A percentile compares a stretch with the other conserved stretches of the same genome.
Conservation (phyloP, 1,284 basidiomycete genomes). For the Mycena sp. region DNA sequence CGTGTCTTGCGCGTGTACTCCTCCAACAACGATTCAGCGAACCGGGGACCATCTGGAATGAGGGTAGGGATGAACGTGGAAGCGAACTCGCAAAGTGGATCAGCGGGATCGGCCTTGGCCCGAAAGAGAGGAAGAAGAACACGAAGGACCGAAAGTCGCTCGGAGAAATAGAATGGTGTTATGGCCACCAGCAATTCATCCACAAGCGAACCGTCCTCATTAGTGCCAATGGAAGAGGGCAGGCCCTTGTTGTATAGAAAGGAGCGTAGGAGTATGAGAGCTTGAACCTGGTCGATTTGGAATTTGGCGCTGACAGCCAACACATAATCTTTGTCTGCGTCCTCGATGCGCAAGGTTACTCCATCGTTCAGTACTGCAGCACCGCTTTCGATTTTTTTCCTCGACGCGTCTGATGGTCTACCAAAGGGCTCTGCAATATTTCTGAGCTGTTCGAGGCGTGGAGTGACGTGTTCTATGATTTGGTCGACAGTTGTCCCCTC, state of each 20-base stretch:
- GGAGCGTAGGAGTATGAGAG: slow-evolving; percentile 75
- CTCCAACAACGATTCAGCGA: slow-evolving; percentile 63
- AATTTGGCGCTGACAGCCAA: slow-evolving; percentile 76
- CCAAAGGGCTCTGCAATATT: slow-evolving; percentile 71
- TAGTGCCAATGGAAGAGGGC: slow-evolving; percentile 55
- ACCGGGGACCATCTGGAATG: slow-evolving; percentile 67
- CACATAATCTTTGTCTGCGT: slow-evolving; percentile 73
- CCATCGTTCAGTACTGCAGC: slow-evolving; percentile 73
- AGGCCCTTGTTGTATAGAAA: slow-evolving; percentile 85
- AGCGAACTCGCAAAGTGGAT: slow-evolving; percentile 66
- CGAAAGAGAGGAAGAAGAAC: slow-evolving; percentile 68
- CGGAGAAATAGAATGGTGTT: slow-evolving; percentile 82
- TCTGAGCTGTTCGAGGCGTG: slow-evolving; percentile 65
- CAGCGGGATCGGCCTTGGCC: slow-evolving; percentile 64
- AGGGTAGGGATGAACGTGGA: slow-evolving; percentile 64
- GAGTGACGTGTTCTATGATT: slow-evolving; percentile 62
- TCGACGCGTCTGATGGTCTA: slow-evolving; percentile 71
- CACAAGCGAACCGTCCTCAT: slow-evolving; percentile 47
- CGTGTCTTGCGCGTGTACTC: slow-evolving; percentile 68
- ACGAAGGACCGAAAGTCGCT: slow-evolving; percentile 73
- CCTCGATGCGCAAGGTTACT: slow-evolving; percentile 66
- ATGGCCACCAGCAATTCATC: slow-evolving; percentile 76
- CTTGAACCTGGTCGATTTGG: slow-evolving; percentile 80
- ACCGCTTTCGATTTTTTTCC: slow-evolving; percentile 70
- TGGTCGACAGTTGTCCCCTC: slow-evolving; percentile 67